These are phyloP conservation scores for Pseudozyma sp. DNA, from an alignment of 1,284 basidiomycete genomes.

Conservation along the genomic window DNA sequence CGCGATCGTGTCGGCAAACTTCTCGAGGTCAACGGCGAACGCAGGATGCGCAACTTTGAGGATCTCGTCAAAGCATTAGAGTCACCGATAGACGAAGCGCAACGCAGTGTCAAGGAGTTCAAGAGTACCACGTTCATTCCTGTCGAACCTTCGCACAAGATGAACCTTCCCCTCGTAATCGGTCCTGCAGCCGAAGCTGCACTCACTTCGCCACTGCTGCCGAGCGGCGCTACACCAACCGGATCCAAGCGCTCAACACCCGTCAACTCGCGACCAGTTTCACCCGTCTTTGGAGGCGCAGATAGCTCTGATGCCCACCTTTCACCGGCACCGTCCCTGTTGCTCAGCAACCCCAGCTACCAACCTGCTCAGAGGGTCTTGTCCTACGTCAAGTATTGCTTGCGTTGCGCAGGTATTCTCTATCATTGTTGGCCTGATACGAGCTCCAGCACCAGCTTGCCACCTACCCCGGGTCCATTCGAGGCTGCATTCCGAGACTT, in stretches of 20 bases:
- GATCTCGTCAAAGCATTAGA: slow-evolving; percentile 52
- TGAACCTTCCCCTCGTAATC: slow-evolving; percentile 68
- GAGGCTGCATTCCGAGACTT: slow-evolving; percentile 36
- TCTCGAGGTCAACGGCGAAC: slow-evolving; percentile 71
- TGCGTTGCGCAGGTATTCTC: slow-evolving; percentile 73
- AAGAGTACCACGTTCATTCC: slow-evolving; percentile 72
- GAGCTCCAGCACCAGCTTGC: slow-evolving; percentile 34
- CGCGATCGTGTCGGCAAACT: slow-evolving; percentile 70
- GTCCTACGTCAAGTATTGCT: slow-evolving; percentile 70
- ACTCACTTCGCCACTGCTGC: slow-evolving; percentile 33
- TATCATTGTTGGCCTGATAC: slow-evolving; percentile 71
- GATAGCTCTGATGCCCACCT: slow-evolving; percentile 24
- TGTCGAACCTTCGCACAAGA: slow-evolving; percentile 71
- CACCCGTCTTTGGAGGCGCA: slow-evolving; percentile 10
- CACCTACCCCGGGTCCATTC: slow-evolving; percentile 42
- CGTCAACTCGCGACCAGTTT: slow-evolving; percentile 33
- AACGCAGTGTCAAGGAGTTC: slow-evolving; percentile 68
- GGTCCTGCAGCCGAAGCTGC: slow-evolving; percentile 51
- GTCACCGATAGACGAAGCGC: slow-evolving; percentile 30
- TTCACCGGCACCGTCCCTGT: slow-evolving; percentile 40
- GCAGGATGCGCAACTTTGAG: slow-evolving; percentile 71
- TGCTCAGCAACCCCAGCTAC: slow-evolving; percentile 59
- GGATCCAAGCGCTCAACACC: slow-evolving; percentile 41
- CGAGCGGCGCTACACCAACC: slow-evolving; percentile 39
- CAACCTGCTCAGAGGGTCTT: slow-evolving; percentile 57